Base-by-base conservation (phyloP, 345 rosid genomes). In the Gynandropsis gynandra region DNA sequence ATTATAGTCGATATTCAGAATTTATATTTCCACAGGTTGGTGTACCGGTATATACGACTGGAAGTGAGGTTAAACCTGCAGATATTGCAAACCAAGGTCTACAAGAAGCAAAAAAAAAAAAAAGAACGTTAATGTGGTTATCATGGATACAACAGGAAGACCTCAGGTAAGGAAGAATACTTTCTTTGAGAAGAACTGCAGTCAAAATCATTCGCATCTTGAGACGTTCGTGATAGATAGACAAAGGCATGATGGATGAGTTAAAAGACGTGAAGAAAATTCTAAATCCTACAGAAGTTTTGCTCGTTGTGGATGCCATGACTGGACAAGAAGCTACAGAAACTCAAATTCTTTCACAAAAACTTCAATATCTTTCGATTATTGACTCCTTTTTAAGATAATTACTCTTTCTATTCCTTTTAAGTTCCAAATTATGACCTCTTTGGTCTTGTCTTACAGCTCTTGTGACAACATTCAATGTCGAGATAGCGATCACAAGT, bases 311-410 rank as follows among this genome's bases (percentile, higher is more conserved):
- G 52, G 98, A 92, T 80, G 96, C 96, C 56, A 92, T 92, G 95
- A 87, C 98, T 37, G 98, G 96, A 50, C 98, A 92, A 77, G 98
- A 92, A 85, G 96, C 96, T 62, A 96, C 89, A 58, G 95, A 96
- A 84, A 70, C 43, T 48, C 19, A 6, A 20, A 54, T 20, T 27
- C n/a, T n/a, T n/a, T n/a, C n/a, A n/a, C n/a, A n/a, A n/a, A n/a
- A n/a, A n/a, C n/a, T n/a, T n/a, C n/a, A n/a, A n/a, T n/a, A n/a
- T n/a, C n/a, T n/a, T n/a, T n/a, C n/a, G n/a, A n/a, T n/a, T n/a
- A n/a, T n/a, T n/a, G n/a, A n/a, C n/a, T n/a, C n/a, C n/a, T n/a
- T n/a, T n/a, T n/a, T n/a, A n/a, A n/a, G n/a, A n/a, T n/a, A n/a
- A n/a, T n/a, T n/a, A n/a, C n/a, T n/a, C n/a, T n/a, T n/a, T n/a